Evolutionary conservation across 1,284 basidiomycete genomes (phyloP).

Genomic region (Pisolithus thermaeus): DNA sequence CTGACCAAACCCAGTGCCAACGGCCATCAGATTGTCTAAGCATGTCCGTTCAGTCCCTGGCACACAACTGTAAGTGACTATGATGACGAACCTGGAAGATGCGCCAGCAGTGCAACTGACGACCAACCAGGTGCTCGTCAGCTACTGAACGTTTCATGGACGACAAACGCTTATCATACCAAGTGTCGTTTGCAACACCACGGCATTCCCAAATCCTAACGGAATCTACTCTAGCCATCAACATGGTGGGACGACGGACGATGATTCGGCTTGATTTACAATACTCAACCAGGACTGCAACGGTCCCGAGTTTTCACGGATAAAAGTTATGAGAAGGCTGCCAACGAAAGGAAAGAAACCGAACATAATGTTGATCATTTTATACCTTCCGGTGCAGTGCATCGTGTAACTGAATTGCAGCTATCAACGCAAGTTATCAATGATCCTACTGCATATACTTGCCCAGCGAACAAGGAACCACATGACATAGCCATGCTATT

Average conservation of each 20-base stretch:
- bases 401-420: conserved; percentile 50
- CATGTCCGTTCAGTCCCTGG: conserved; percentile 29
- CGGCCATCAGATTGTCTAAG: conserved; percentile 60
- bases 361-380: conserved; percentile 63
- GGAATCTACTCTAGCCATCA: conserved; percentile 43
- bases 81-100: conserved; percentile 52
- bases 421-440: conserved; percentile 1
- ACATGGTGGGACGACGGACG: neutral
- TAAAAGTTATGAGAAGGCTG: conserved; percentile 48
- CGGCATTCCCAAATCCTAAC: conserved; percentile 74
- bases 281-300: conserved; percentile 74
- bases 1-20: conserved; percentile 79
- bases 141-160: neutral
- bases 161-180: conserved; percentile 40
- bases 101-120: conserved; percentile 68
- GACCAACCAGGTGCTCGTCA: neutral
- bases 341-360: conserved; percentile 68
- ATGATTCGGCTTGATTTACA: conserved; percentile 34
- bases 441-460: conserved; percentile 6
- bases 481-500: conserved; percentile 70
- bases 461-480: conserved; percentile 76
- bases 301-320: conserved; percentile 54
- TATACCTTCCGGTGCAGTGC: conserved; percentile 76
- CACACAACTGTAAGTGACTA: neutral
- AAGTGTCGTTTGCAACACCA: conserved; percentile 78